phyloP scores from a whole-genome alignment of 108 stramenopile species.

The Asterionellopsis glacialis region DNA sequence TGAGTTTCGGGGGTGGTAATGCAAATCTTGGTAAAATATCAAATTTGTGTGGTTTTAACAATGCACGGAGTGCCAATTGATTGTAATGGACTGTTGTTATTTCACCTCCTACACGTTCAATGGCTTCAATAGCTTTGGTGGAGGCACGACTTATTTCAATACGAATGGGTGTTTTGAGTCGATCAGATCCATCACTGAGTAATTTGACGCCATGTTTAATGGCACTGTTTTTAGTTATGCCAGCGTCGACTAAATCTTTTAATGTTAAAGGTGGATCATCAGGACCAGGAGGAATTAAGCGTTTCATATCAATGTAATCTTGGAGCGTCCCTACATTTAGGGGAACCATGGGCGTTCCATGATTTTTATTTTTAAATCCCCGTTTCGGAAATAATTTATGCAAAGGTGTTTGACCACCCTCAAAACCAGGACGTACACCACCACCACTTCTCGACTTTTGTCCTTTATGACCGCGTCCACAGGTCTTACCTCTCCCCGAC shows the following conservation, averaged over 20 bases:
- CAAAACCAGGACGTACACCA: constrained; percentile 83
- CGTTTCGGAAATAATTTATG: constrained; percentile 94
- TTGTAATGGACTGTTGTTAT: constrained; percentile 97
- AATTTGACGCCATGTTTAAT: constrained; percentile 89
- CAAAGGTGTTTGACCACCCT: constrained; percentile 98
- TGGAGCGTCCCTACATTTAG: constrained; percentile 84
- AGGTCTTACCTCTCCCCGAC: constrained; percentile 93
- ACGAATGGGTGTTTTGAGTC: constrained; percentile 60
- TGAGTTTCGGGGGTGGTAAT: constrained; percentile 89
- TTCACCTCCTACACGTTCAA: constrained; percentile 90
- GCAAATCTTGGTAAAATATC: constrained; percentile 78
- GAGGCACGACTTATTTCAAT: constrained; percentile 91
- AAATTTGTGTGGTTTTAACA: constrained; percentile 94
- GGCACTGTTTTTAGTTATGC: constrained; percentile 64
- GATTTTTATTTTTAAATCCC: constrained; percentile 90
- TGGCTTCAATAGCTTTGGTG: constrained; percentile 79
- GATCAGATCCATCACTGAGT: constrained; percentile 61
- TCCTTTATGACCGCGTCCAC: constrained; percentile 95
- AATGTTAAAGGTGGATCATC: constrained; percentile 63
- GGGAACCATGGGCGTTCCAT: constrained; percentile 63
- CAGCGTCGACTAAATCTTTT: constrained; percentile 87
- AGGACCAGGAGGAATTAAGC: constrained; percentile 46
- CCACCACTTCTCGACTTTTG: constrained; percentile 87
- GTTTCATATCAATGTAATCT: constrained; percentile 93
- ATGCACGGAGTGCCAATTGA: constrained; percentile 81